A percentile compares a stretch with the other conserved stretches of the same genome.
phyloP scores from a whole-genome alignment of 1,139 yeast genomes.

The Debaryomyces psychrophilus region DNA sequence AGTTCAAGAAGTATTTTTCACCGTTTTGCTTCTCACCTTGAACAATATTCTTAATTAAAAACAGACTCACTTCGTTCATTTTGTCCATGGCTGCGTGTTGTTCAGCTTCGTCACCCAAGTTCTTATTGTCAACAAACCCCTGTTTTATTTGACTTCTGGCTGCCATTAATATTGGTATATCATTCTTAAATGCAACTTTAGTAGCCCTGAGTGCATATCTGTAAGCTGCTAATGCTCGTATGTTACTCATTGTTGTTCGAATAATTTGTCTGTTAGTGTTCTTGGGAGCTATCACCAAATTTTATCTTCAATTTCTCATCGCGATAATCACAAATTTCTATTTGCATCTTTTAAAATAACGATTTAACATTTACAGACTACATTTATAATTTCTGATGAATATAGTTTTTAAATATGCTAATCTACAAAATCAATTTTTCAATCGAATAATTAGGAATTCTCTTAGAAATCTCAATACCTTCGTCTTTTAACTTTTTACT shows the following conservation, averaged over 20 bases:
- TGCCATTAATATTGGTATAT: constrained; percentile 54
- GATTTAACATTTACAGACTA: background rate
- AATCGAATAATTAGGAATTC: constrained; percentile 54
- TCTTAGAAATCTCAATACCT: constrained; percentile 38
- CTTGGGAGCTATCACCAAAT: background rate
- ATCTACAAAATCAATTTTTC: constrained; percentile 49
- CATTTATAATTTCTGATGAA: background rate
- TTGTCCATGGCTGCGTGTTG: constrained; percentile 58
- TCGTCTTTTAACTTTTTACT: constrained; percentile 31
- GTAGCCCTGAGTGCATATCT: constrained; percentile 75
- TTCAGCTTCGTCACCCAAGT: constrained; percentile 35
- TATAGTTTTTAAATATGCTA: constrained; percentile 9
- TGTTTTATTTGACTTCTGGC: constrained; percentile 67
- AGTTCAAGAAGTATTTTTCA: constrained; percentile 57
- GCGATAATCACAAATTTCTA: background rate
- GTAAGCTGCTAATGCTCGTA: constrained; percentile 56
- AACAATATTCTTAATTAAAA: constrained; percentile 74
- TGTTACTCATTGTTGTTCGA: constrained; percentile 1
- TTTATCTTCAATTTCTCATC: constrained; percentile 5
- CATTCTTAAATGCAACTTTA: constrained; percentile 63
- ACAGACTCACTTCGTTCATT: constrained; percentile 68
- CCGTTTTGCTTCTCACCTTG: constrained; percentile 68
- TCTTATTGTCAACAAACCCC: constrained; percentile 51
- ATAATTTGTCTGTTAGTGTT: background rate
- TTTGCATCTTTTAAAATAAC: background rate